Evolutionary conservation across 768 basidiomycete species (phyloP).

Genomic region (Hebeloma cylindrosporum): DNA sequence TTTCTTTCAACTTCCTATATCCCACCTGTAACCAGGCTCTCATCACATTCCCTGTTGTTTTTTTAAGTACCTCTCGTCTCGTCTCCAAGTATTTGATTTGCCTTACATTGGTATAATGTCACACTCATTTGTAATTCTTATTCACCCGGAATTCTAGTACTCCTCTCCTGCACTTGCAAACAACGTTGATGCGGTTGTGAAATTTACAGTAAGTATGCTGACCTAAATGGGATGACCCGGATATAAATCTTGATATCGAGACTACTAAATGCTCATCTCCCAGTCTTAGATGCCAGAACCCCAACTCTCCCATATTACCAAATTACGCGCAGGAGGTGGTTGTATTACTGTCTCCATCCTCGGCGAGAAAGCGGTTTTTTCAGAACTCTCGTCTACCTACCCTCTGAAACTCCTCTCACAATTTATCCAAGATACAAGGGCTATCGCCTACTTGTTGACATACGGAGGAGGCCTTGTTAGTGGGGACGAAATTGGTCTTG

Average conservation of each 20-base stretch:
- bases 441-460: conserved; percentile 73
- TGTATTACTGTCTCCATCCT: conserved; percentile 54
- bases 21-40: not conserved
- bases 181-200: conserved; percentile 5
- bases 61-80: conserved; percentile 19
- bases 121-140: conserved; percentile 25
- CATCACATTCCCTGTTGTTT: conserved; percentile 27
- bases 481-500: conserved; percentile 71
- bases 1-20: not conserved
- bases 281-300: conserved; percentile 7
- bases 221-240: not conserved
- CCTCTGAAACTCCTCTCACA: conserved; percentile 89
- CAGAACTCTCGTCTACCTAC: conserved; percentile 76
- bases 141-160: not conserved
- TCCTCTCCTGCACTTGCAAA: not conserved
- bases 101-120: conserved; percentile 12
- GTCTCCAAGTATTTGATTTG: conserved; percentile 16
- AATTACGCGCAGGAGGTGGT: conserved; percentile 50
- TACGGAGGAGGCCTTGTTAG: conserved; percentile 94
- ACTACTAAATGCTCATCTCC: not conserved
- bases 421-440: conserved; percentile 50
- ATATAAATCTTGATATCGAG: not conserved
- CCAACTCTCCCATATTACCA: conserved; percentile 21
- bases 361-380: conserved; percentile 60
- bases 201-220: conserved; percentile 3